phyloP scores from a whole-genome alignment of 805 yeast genomes.

The Blastobotrys terrestris region DNA sequence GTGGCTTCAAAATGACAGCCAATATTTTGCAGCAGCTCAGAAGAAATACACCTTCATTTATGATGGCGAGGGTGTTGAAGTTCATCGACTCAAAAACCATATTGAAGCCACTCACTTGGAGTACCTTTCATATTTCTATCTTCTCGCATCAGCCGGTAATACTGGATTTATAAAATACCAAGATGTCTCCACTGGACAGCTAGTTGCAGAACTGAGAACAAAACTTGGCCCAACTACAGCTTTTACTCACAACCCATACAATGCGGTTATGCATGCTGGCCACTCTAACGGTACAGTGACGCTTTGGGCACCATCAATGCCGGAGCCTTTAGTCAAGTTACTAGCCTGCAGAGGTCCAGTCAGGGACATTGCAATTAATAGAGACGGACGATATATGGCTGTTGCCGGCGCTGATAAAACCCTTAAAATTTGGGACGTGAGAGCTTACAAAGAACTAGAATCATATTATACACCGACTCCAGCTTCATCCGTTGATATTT shows the following conservation, averaged over 20 bases:
- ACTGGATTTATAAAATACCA: slow-evolving; percentile 87
- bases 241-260: slow-evolving; percentile 90
- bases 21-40: slow-evolving; percentile 94
- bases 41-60: slow-evolving; percentile 89
- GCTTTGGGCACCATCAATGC: slow-evolving; percentile 87
- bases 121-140: slow-evolving; percentile 86
- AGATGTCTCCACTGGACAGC: slow-evolving; percentile 87
- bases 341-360: slow-evolving; percentile 84
- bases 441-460: slow-evolving; percentile 64
- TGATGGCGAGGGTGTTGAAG: slow-evolving; percentile 84
- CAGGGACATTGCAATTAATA: slow-evolving; percentile 74
- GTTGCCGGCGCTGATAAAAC: slow-evolving; percentile 82
- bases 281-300: slow-evolving; percentile 90
- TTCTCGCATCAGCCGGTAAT: slow-evolving; percentile 82
- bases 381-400: slow-evolving; percentile 93
- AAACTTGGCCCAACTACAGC: slow-evolving; percentile 86
- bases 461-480: slow-evolving; percentile 78
- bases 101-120: slow-evolving; percentile 77
- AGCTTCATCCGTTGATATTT: slow-evolving; percentile 68
- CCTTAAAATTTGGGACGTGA: slow-evolving; percentile 87
- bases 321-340: slow-evolving; percentile 77
- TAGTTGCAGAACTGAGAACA: slow-evolving; percentile 79
- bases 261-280: slow-evolving; percentile 90
- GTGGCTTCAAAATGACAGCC: slow-evolving; percentile 78
- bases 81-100: slow-evolving; percentile 88